Percentiles rank a stretch among this genome's conserved stretches.
Evolutionary conservation across 1,284 basidiomycete genomes (phyloP).

Genomic region (Pseudozyma sp.): DNA sequence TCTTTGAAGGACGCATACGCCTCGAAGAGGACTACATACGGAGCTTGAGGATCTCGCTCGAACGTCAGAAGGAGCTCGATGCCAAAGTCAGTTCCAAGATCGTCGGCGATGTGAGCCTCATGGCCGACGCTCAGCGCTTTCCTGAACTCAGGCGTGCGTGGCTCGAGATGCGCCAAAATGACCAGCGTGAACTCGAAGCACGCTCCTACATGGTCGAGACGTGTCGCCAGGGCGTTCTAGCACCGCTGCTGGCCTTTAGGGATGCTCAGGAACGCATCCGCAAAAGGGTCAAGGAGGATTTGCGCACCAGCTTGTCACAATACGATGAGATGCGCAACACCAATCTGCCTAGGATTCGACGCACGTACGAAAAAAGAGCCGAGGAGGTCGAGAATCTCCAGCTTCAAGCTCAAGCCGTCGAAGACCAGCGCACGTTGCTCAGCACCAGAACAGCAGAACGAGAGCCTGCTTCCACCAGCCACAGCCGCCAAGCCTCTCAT

Average conservation of each 20-base stretch:
- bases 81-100: conserved; percentile 56
- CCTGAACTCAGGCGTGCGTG: conserved; percentile 50
- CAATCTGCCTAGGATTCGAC: conserved; percentile 56
- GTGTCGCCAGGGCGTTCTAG: conserved; percentile 49
- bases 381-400: conserved; percentile 62
- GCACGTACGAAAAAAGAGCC: conserved; percentile 61
- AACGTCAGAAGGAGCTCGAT: conserved; percentile 61
- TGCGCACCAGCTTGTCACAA: conserved; percentile 51
- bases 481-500: conserved; percentile 14
- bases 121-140: conserved; percentile 39
- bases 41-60: conserved; percentile 43
- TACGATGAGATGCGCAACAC: conserved; percentile 63
- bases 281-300: conserved; percentile 62
- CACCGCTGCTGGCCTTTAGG: conserved; percentile 59
- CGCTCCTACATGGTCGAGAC: conserved; percentile 55
- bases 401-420: conserved; percentile 62
- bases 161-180: conserved; percentile 57
- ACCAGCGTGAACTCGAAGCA: conserved; percentile 56
- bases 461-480: conserved; percentile 5
- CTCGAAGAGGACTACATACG: conserved; percentile 64
- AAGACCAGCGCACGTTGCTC: conserved; percentile 63
- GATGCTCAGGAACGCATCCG: conserved; percentile 64
- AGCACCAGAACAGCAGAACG: conserved; percentile 32
- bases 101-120: conserved; percentile 40
- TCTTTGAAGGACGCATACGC: conserved; percentile 59